Evolutionary conservation across 2,329 filamentous ascomycete species (phyloP), one percentile per base, ranked within the genome.

Genomic region (Cordyceps cateniannulata): DNA sequence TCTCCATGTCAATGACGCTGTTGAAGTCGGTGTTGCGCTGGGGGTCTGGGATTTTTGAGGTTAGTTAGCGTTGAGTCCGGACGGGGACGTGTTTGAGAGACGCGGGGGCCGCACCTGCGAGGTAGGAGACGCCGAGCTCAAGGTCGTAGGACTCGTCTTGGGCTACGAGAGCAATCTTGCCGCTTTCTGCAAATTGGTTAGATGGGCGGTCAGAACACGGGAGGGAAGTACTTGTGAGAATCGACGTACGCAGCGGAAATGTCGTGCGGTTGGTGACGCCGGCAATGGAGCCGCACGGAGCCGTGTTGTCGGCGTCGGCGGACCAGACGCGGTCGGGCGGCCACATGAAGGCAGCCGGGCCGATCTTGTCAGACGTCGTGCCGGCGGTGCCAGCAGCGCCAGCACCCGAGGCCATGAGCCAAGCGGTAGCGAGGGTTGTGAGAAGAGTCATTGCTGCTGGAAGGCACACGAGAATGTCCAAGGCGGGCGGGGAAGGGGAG

Each of bases 301-400:
- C 75, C 5, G 69, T 80, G 66, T 85, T 85, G 66, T 86, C 84
- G 42, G 77, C 71, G 14, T 75, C 74, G 32, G 77, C 80, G 54
- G 75, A 75, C 83, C 83, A 87, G 45, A 74, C 72, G 56, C 84
- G 76, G 69, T 86, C 83, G 16, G 75, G 68, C 4, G 84, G 84
- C 83, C 84, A 87, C 70, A 86, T 73, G 68, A 87, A 85, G 10
- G 80, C 81, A 22, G 82, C 82, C 8, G 83, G 82, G 12, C 83
- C 83, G 73, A 77, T 77, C 38, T 72, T 68, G n/a, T 69, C 65
- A 16, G 38, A 59, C 22, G 58, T 63, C 44, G 58, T 65, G 42
- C 58, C 54, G 49, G 16, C 48, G 2, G 45, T 8, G 18, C 12
- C 22, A 10, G 47, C 56, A 59, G 63, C 48, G 42, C 54, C 7